These are phyloP conservation scores for Escallonia rubra DNA, from an alignment of 129 eudicot species.

Conservation along the genomic window DNA sequence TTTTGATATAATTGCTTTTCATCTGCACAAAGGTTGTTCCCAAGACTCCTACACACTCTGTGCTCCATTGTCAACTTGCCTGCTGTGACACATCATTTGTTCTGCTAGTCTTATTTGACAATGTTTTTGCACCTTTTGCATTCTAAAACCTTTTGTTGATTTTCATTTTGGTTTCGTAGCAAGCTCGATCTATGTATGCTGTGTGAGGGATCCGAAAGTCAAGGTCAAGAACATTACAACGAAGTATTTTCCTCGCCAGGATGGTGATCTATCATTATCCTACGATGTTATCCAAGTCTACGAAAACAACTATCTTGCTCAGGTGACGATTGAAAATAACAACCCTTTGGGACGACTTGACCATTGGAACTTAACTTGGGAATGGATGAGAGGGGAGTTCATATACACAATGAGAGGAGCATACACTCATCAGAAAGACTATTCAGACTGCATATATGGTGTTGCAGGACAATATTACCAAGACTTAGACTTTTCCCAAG, in stretches of 20 bases:
- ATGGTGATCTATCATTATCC: neutral
- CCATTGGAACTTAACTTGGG: conserved; percentile 13
- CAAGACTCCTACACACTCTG: no score
- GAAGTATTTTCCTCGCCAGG: neutral
- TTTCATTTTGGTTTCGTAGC: neutral
- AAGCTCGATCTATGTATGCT: conserved; percentile 1
- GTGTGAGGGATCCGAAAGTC: conserved; percentile 10
- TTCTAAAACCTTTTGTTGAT: neutral
- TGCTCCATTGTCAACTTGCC: no score
- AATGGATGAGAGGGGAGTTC: conserved; percentile 13
- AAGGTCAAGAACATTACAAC: conserved; percentile 1
- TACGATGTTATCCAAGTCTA: conserved; percentile 4
- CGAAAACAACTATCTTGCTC: conserved; percentile 5
- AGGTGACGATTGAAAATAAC: conserved; percentile 6
- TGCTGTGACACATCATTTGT: no score
- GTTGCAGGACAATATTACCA: neutral
- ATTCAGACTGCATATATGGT: conserved; percentile 7
- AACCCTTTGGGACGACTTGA: conserved; percentile 6
- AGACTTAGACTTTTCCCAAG: conserved; percentile 6
- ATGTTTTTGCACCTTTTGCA: no score
- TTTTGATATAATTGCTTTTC: no score
- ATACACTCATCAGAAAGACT: conserved; percentile 9
- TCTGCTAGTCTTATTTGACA: no score
- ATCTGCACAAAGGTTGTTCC: no score
- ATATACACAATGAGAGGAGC: conserved; percentile 11